Percentiles rank a stretch among this genome's conserved stretches.
Conservation (phyloP, 176 grass and related monocot species). For the Bothriochloa decipiens region DNA sequence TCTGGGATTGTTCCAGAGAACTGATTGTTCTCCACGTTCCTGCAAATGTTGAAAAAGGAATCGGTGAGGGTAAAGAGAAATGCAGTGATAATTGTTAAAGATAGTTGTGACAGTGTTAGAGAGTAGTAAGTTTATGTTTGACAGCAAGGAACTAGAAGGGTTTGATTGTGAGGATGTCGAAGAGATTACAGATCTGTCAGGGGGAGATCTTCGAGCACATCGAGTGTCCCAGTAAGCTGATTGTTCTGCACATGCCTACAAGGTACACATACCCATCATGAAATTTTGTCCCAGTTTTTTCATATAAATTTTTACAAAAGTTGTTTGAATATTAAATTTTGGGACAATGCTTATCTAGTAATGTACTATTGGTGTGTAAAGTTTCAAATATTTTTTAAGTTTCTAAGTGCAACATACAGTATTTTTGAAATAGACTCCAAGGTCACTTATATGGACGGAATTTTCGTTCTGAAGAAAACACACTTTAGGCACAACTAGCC, state of each 20-base stretch:
- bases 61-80: background rate
- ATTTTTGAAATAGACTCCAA: too few species aligned
- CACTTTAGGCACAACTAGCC: background rate
- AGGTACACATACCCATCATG: background rate
- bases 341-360: too few species aligned
- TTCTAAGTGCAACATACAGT: too few species aligned
- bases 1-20: conserved; percentile 57
- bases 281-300: too few species aligned
- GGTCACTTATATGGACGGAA: too few species aligned
- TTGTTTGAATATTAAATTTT: too few species aligned
- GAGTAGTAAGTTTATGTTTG: background rate
- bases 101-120: background rate
- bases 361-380: too few species aligned
- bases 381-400: too few species aligned
- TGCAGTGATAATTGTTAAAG: background rate
- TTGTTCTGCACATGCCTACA: conserved; percentile 70
- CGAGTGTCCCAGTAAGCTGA: conserved; percentile 52
- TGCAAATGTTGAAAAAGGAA: conserved; percentile 17
- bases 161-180: background rate
- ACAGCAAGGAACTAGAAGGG: background rate
- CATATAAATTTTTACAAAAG: too few species aligned
- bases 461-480: too few species aligned
- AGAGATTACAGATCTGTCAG: conserved; percentile 68
- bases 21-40: conserved; percentile 69
- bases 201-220: conserved; percentile 56